These are phyloP conservation scores for Vinca minor DNA, from an alignment of 257 asterid genomes.

Conservation along the genomic window DNA sequence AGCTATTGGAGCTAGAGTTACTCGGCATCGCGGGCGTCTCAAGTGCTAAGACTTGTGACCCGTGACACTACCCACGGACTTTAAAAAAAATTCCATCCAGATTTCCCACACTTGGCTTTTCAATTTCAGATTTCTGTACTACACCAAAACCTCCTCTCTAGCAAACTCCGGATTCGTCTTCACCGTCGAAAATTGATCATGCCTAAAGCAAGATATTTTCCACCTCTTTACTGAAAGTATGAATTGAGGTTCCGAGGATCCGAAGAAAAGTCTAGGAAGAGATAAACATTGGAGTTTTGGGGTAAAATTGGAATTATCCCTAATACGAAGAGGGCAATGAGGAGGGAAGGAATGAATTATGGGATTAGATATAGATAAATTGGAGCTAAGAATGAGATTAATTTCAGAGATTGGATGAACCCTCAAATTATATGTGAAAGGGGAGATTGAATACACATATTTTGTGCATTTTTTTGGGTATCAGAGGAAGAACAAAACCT, in stretches of 20 bases:
- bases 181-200: constrained; percentile 44
- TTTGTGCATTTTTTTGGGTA: constrained; percentile 39
- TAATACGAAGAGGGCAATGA: constrained; percentile 39
- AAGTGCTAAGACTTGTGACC: too few species aligned
- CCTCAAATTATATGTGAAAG: constrained; percentile 31
- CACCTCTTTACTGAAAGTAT: too few species aligned
- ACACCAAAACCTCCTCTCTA: constrained; percentile 52
- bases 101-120: constrained; percentile 30
- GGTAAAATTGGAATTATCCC: constrained; percentile 41
- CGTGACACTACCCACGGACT: too few species aligned
- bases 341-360: constrained; percentile 43
- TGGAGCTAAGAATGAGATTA: constrained; percentile 64
- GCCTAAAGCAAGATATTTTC: constrained; percentile 69
- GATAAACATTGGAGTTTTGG: constrained; percentile 23
- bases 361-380: constrained; percentile 25
- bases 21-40: too few species aligned
- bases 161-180: constrained; percentile 36
- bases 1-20: too few species aligned
- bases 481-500: constrained; percentile 28
- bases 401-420: constrained; percentile 14
- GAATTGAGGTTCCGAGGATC: too few species aligned
- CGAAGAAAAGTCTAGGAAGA: too few species aligned
- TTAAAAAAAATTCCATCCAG: too few species aligned
- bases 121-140: constrained; percentile 34
- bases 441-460: constrained; percentile 35